Evolutionary conservation across 345 rosid species (phyloP), one percentile per base, ranked within the genome.

Genomic region (Raphanus raphanistrum): DNA sequence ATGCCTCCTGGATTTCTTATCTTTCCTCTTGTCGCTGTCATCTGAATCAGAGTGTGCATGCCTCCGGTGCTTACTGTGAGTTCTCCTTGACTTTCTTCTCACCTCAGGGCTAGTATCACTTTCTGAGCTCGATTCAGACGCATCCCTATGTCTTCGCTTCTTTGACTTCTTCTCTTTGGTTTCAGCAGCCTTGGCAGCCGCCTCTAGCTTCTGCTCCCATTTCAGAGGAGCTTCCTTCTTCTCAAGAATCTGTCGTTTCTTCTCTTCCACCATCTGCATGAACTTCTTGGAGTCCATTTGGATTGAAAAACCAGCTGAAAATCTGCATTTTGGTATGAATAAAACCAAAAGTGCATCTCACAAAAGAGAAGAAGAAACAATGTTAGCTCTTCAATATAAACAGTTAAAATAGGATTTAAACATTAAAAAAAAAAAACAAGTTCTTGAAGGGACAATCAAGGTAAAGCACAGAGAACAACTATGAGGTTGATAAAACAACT

Each of bases 181-280:
- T 65, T 86, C 92, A 57, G 87, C 85, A 0, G 97, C 95, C 73
- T 86, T 88, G 7, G 90, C 92, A 77, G 94, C 94, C 50, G 96
- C 93, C 85, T 95, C 98, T 15, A 95, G 83, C 89, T 90, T 95
- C 84, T 90, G 96, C 85, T 95, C 92, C 99, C 99, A 92, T 84
- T 91, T 87, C 78, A 92, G 32, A 74, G 94, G 98, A 55, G 96
- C 98, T 87, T 92, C 95, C 74, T 83, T 85, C 87, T 81, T 90
- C 87, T 88, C 96, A 55, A 92, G 79, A 57, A 85, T 85, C 84
- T 87, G 87, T 84, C 86, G 87, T 84, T 92, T 92, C 74, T 92
- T 92, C 88, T 95, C 97, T 87, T 95, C 98, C 32, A 92, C 97
- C 92, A 95, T 54, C 81, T 90, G 96, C 72, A 92, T 90, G 88